These are phyloP conservation scores for Ogataea zsoltii DNA, from an alignment of 805 yeast species.

Conservation along the genomic window DNA sequence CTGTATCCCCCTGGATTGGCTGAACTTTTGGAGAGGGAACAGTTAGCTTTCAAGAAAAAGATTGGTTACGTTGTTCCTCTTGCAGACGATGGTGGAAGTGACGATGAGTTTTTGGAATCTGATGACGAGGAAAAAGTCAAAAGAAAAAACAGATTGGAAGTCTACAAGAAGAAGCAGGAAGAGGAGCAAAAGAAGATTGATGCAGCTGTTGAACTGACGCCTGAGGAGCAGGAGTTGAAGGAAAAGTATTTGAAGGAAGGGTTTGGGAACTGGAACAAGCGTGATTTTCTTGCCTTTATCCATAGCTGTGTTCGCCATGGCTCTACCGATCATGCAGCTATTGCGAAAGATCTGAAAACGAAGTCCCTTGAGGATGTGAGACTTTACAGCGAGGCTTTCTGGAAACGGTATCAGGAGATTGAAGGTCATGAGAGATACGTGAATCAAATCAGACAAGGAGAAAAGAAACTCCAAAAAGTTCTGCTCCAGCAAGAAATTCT, in stretches of 20 bases:
- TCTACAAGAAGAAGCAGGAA: conserved; percentile 37
- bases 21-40: conserved; percentile 62
- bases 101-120: conserved; percentile 44
- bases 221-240: conserved; percentile 59
- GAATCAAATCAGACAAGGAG: conserved; percentile 72
- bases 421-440: conserved; percentile 74
- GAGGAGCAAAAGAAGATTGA: conserved; percentile 59
- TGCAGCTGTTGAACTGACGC: conserved; percentile 57
- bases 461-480: conserved; percentile 59
- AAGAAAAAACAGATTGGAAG: conserved; percentile 25
- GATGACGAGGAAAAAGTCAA: conserved; percentile 32
- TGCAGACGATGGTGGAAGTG: conserved; percentile 60
- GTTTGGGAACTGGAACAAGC: conserved; percentile 67
- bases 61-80: conserved; percentile 58
- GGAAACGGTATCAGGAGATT: conserved; percentile 59
- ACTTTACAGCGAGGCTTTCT: conserved; percentile 58
- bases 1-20: conserved; percentile 60
- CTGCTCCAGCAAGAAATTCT: conserved; percentile 56
- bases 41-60: conserved; percentile 58
- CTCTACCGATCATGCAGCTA: conserved; percentile 47
- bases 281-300: conserved; percentile 72
- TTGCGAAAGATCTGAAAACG: conserved; percentile 55
- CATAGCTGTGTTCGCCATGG: conserved; percentile 73
- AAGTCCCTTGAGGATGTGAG: conserved; percentile 62
- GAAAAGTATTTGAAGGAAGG: conserved; percentile 54